These are phyloP conservation scores for Fusarium brachygibbosum DNA, from an alignment of 2,329 filamentous ascomycete species.

Conservation along the genomic window DNA sequence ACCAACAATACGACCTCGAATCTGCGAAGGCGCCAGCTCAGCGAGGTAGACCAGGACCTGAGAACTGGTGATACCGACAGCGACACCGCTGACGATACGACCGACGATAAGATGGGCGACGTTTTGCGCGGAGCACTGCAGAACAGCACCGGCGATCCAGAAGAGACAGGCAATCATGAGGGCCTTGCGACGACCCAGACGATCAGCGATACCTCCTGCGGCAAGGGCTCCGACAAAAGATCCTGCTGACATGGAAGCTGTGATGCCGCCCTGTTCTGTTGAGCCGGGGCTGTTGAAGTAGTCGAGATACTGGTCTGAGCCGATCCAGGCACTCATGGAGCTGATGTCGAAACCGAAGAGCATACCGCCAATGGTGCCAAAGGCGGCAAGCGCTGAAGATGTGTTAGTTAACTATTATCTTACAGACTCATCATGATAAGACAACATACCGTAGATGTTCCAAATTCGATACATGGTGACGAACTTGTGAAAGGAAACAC, in stretches of 20 bases:
- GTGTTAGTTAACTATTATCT: constrained; percentile 19
- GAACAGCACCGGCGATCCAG: constrained; percentile 70
- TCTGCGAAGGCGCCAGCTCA: constrained; percentile 70
- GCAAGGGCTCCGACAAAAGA: constrained; percentile 62
- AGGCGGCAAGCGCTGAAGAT: constrained; percentile 53
- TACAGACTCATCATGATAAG: neutral
- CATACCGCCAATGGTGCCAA: constrained; percentile 59
- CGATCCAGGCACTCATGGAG: constrained; percentile 70
- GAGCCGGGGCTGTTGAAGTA: constrained; percentile 64
- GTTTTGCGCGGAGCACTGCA: constrained; percentile 71
- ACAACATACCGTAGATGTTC: constrained; percentile 54
- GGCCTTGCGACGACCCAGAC: constrained; percentile 59
- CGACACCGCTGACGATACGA: constrained; percentile 73
- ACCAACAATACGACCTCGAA: constrained; percentile 75
- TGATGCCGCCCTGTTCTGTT: constrained; percentile 64
- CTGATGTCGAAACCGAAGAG: constrained; percentile 70
- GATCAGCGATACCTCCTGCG: constrained; percentile 63
- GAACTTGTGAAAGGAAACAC: neutral
- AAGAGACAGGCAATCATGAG: constrained; percentile 61
- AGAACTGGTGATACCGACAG: constrained; percentile 75
- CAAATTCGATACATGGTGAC: constrained; percentile 54
- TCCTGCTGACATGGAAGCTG: constrained; percentile 63
- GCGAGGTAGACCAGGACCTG: constrained; percentile 78
- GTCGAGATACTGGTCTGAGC: constrained; percentile 63
- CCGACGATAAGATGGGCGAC: constrained; percentile 67